Percentiles rank a stretch among this genome's conserved stretches.
These are phyloP conservation scores for Rubia peregrina DNA, from an alignment of 305 asterid species.

Conservation along the genomic window DNA sequence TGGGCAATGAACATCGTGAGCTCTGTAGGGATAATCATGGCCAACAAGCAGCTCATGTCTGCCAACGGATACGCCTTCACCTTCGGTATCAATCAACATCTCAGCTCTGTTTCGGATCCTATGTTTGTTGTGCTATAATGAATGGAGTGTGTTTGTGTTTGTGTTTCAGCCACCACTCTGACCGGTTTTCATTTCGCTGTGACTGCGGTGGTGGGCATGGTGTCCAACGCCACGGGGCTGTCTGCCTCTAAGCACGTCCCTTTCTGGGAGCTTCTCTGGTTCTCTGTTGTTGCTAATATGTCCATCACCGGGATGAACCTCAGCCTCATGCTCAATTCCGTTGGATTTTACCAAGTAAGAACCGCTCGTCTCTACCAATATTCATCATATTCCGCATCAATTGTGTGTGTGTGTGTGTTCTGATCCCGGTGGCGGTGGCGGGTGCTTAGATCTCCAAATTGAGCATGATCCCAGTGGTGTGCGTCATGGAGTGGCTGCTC, in stretches of 20 bases:
- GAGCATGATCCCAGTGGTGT: slow-evolving; percentile 97
- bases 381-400: too few relatives aligned
- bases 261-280: slow-evolving; percentile 94
- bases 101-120: background rate
- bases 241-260: slow-evolving; percentile 84
- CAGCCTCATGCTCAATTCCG: slow-evolving; percentile 93
- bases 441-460: slow-evolving; percentile 84
- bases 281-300: slow-evolving; percentile 82
- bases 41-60: slow-evolving; percentile 92
- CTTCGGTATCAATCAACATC: slow-evolving; percentile 38
- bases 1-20: slow-evolving; percentile 94
- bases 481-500: slow-evolving; percentile 87
- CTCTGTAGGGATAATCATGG: slow-evolving; percentile 91
- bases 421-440: too few relatives aligned
- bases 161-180: slow-evolving; percentile 68
- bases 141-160: too few relatives aligned
- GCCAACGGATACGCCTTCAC: slow-evolving; percentile 58
- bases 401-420: too few relatives aligned
- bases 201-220: slow-evolving; percentile 86
- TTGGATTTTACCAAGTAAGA: slow-evolving; percentile 80
- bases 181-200: slow-evolving; percentile 92
- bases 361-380: too few relatives aligned
- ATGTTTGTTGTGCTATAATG: too few relatives aligned
- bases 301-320: slow-evolving; percentile 95
- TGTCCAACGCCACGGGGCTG: slow-evolving; percentile 73